Base-by-base conservation (phyloP, 2,329 filamentous ascomycete genomes). In the Pseudocercospora fuligena region DNA sequence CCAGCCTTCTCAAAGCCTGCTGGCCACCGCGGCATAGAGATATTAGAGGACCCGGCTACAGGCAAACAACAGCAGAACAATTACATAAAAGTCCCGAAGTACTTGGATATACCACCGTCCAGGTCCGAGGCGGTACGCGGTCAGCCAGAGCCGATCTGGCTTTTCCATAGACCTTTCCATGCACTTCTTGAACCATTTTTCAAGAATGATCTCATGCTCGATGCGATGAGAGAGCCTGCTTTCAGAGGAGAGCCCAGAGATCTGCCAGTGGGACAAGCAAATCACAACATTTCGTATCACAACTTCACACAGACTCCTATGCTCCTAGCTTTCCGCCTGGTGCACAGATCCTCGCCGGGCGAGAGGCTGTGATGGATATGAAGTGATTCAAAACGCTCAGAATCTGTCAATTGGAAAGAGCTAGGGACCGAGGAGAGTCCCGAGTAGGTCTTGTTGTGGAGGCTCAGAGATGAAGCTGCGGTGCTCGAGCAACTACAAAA, bases 1-100 rank as follows among this genome's bases (percentile, higher is more conserved):
- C 83, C 83, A 5, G 79, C 82, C 4, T 84, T 85, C 74, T 81
- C 83, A 70, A 85, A 83, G 3, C 80, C 82, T 1, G 79, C 78
- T 2, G 77, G 79, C 1, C 73, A 77, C 7, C 79, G 81, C 5
- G 74, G 75, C 23, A 75, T 85, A 47, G 76, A 80, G n/a, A 68
- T 81, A n/a, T 73, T 69, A 21, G 78, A 78, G 47, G 74, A 82
- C 58, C 74, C 75, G 0, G 68, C 60, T 11, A 81, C 78, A 1
- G 81, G 79, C 9, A 74, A 79, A 59, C 73, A 76, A n/a, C 73
- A 77, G 8, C 69, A 80, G 1, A 67, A 72, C 16, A 78, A 78
- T 36, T 76, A 78, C 57, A 80, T 81, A 63, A 73, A 79, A 47
- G 73, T 85, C 33, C 77, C 71, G 3, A 74, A 80, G 29, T 85